Base-by-base conservation (phyloP, 2,329 filamentous ascomycete species). In the Microascus cirrosus region DNA sequence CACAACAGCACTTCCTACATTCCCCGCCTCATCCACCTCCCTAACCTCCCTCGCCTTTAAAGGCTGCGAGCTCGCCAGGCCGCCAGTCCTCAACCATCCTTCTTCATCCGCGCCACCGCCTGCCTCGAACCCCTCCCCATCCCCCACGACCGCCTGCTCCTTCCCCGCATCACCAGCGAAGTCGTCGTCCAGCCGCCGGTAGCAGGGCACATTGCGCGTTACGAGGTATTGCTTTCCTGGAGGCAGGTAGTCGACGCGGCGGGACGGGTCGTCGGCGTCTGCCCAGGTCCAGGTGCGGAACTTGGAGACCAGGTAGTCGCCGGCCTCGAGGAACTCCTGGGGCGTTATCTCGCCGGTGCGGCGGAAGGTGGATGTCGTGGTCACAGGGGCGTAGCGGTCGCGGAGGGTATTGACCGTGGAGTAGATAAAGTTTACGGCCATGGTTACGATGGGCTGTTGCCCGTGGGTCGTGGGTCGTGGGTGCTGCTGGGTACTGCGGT, bases 281-380 rank as follows among this genome's bases (percentile, higher is more conserved):
- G 88, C 85, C 94, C 94, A 99, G 55, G 90, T 88, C 94, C 94
- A 99, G 59, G 93, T 95, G 10, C 93, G 94, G 74, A 99, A 99
- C 77, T 96, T 97, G 84, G 95, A 96, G 68, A 96, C 92, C 42
- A 99, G 85, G 71, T 97, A 99, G 76, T 99, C 94, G 65, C 94
- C 94, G 3, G 94, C 94, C 3, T 89, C 87, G 55, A 96, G 80
- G 72, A 99, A 99, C 79, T 99, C 94, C 68, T 96, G 93, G 20
- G 93, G 93, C 0, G 93, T 97, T 73, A 99, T 94, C 76, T 97
- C 89, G 63, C 94, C 94, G 4, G 92, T 96, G 66, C 84, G 82
- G 65, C 93, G 89, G 74, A 99, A 99, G 63, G 90, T 97, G 3
- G 93, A 97, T 56, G 85, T 95, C 71, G 95, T 86, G 60, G 84